phyloP scores from a whole-genome alignment of 495 filamentous ascomycete species.

The Penicillium cataractarum region DNA sequence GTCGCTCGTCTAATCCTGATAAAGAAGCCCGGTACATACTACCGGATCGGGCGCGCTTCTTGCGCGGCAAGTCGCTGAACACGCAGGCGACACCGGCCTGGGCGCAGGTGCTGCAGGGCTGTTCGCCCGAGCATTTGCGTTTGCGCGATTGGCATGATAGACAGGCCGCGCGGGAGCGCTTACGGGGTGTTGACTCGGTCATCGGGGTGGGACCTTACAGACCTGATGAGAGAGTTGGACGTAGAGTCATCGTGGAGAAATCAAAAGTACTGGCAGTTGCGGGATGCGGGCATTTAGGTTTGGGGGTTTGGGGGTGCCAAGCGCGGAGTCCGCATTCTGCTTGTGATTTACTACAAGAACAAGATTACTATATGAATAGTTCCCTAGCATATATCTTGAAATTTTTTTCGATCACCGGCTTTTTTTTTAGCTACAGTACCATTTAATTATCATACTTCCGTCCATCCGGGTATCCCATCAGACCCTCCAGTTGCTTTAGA shows the following conservation, averaged over 20 bases:
- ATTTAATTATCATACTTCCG: constrained; percentile 29
- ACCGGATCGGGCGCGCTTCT: constrained; percentile 32
- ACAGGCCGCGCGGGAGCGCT: constrained; percentile 54
- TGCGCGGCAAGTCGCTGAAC: constrained; percentile 42
- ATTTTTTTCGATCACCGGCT: background rate
- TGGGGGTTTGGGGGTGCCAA: constrained; percentile 12
- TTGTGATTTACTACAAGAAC: background rate
- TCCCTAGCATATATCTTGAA: background rate
- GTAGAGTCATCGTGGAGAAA: constrained; percentile 11
- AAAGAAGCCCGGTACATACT: constrained; percentile 17
- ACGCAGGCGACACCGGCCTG: constrained; percentile 53
- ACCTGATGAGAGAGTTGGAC: background rate
- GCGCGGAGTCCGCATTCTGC: constrained; percentile 2
- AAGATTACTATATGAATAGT: background rate
- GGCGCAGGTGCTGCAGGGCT: constrained; percentile 54
- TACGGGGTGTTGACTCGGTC: constrained; percentile 40
- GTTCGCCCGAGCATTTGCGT: constrained; percentile 56
- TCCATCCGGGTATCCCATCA: constrained; percentile 38
- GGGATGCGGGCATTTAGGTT: background rate
- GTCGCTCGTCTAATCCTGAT: constrained; percentile 19
- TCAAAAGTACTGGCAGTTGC: constrained; percentile 12
- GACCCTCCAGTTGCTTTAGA: constrained; percentile 31
- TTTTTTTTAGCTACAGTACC: background rate
- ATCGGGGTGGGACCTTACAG: constrained; percentile 18
- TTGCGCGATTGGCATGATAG: constrained; percentile 55